Evolutionary conservation across 352 stramenopile species (phyloP).

Genomic region (Globisporangium viniferum): DNA sequence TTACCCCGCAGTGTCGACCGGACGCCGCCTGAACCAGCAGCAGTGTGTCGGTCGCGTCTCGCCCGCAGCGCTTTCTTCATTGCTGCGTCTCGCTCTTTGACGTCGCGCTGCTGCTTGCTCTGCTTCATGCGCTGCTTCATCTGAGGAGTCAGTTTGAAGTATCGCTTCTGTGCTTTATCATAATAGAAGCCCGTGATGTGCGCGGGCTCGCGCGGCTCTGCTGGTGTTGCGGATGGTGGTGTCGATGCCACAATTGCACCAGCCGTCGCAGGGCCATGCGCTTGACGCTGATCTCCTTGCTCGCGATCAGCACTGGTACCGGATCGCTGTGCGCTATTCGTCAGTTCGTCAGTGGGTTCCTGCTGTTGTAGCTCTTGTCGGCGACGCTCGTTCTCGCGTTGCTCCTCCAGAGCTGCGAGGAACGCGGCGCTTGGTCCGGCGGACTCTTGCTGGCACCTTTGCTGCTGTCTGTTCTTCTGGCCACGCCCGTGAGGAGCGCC

Average conservation of each 20-base stretch:
- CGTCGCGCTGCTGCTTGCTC: constrained; percentile 11
- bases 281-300: background rate
- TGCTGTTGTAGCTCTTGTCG: constrained; percentile 7
- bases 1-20: background rate
- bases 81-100: background rate
- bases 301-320: background rate
- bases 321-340: too few relatives aligned
- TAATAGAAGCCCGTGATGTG: constrained; percentile 58
- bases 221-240: background rate
- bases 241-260: background rate
- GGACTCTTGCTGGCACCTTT: background rate
- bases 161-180: constrained; percentile 44
- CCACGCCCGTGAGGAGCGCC: background rate
- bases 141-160: constrained; percentile 42
- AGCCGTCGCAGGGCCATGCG: background rate
- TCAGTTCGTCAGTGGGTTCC: background rate
- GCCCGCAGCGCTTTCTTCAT: background rate
- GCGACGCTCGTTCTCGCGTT: constrained; percentile 41
- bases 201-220: constrained; percentile 5
- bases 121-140: constrained; percentile 19
- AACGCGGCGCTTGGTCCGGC: constrained; percentile 33
- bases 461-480: background rate
- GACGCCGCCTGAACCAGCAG: background rate
- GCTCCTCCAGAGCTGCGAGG: constrained; percentile 54
- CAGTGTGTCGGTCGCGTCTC: background rate